phyloP scores from a whole-genome alignment of 305 asterid genomes.

The Withania somnifera region DNA sequence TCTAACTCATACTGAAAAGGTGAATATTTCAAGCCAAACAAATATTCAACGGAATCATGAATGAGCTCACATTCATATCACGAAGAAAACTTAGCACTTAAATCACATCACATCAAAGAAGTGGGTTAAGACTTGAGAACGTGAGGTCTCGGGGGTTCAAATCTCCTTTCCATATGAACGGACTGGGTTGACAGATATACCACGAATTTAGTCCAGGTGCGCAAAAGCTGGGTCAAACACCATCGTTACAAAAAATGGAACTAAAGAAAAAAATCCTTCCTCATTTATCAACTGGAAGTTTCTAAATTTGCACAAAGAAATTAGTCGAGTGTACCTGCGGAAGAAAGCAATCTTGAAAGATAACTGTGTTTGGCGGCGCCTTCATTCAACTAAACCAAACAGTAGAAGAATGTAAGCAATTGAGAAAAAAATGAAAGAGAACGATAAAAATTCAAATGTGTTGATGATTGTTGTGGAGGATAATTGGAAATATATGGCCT shows the following conservation, averaged over 20 bases:
- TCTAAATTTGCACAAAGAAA: background rate
- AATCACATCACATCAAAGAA: background rate
- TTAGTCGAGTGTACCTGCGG: constrained; percentile 46
- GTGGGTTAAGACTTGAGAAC: too few relatives aligned
- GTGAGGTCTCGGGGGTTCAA: too few relatives aligned
- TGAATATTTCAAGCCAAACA: background rate
- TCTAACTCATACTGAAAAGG: background rate
- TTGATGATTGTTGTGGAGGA: constrained; percentile 46
- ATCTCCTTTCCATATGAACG: too few relatives aligned
- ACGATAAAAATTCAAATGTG: constrained; percentile 15
- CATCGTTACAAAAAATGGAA: too few relatives aligned
- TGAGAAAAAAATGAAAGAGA: constrained; percentile 3
- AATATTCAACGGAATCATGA: background rate
- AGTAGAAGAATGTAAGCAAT: background rate
- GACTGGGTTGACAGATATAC: too few relatives aligned
- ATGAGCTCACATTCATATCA: background rate
- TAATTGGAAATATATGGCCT: constrained; percentile 60
- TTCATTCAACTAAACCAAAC: constrained; percentile 41
- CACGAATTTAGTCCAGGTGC: too few relatives aligned
- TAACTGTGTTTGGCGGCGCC: constrained; percentile 42
- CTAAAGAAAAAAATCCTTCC: background rate
- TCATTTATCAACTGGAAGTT: too few relatives aligned
- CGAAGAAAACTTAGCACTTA: background rate
- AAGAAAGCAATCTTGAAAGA: constrained; percentile 45
- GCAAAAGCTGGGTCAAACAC: too few relatives aligned